Evolutionary conservation across 352 stramenopile species (phyloP).

Genomic region (Elongisporangium undulatum): DNA sequence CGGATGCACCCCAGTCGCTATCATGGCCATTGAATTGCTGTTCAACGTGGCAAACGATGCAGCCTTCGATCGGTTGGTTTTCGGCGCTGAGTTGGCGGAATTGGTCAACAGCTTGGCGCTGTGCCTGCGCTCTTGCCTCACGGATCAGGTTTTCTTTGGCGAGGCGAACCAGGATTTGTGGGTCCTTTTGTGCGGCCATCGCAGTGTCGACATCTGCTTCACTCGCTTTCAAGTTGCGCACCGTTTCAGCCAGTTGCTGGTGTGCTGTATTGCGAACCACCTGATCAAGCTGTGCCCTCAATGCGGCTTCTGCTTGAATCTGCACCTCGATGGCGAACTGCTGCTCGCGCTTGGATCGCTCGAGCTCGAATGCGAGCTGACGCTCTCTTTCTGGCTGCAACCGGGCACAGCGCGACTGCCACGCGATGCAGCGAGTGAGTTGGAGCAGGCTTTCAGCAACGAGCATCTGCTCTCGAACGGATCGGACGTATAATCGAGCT

Average conservation of each 20-base stretch:
- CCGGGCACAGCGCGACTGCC: not conserved
- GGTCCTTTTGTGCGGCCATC: not conserved
- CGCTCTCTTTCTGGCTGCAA: not conserved
- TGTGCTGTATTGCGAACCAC: constrained; percentile 5
- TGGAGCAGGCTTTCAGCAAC: not conserved
- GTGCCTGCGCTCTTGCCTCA: not conserved
- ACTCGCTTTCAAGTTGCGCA: not conserved
- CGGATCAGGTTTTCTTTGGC: not conserved
- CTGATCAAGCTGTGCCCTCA: not conserved
- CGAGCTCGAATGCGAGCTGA: not conserved
- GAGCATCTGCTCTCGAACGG: not conserved
- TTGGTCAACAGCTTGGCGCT: not conserved
- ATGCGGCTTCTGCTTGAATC: not conserved
- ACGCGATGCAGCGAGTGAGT: constrained; percentile 1
- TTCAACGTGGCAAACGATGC: not conserved
- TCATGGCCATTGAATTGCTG: not conserved
- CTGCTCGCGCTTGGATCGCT: not conserved
- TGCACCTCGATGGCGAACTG: not conserved
- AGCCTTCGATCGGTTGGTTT: not conserved
- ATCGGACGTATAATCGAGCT: not conserved
- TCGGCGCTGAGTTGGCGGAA: not conserved
- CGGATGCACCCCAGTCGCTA: not conserved
- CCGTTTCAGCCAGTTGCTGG: not conserved
- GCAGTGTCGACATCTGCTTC: not conserved
- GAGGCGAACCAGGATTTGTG: not conserved